A percentile compares a stretch with the other conserved stretches of the same genome.
phyloP scores from a whole-genome alignment of 2,329 filamentous ascomycete genomes.

The Ploettnerulaceae sp. region DNA sequence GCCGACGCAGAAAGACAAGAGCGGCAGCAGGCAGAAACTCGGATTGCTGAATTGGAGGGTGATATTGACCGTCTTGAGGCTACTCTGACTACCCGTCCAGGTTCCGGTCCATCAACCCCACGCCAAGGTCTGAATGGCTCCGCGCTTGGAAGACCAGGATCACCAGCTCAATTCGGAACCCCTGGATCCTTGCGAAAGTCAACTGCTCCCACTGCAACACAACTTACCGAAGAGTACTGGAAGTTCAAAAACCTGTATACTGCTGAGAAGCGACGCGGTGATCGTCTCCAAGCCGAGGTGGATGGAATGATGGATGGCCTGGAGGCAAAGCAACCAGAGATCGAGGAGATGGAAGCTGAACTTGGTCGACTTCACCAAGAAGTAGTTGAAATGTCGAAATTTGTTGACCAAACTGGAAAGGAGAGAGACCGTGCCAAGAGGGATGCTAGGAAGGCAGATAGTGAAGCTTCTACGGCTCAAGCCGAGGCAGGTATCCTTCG shows the following conservation, averaged over 20 bases:
- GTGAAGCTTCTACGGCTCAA: constrained; percentile 58
- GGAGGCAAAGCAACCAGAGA: constrained; percentile 80
- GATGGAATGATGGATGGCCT: constrained; percentile 83
- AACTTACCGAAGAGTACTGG: constrained; percentile 60
- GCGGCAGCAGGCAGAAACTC: constrained; percentile 56
- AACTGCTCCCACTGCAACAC: constrained; percentile 53
- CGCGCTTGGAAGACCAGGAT: constrained; percentile 47
- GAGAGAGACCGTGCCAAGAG: constrained; percentile 77
- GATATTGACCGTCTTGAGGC: constrained; percentile 56
- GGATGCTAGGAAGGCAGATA: constrained; percentile 72
- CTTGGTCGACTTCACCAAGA: constrained; percentile 75
- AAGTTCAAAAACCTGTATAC: constrained; percentile 68
- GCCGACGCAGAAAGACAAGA: constrained; percentile 53
- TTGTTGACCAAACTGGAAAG: constrained; percentile 76
- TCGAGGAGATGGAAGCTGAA: constrained; percentile 79
- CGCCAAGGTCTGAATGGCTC: constrained; percentile 49
- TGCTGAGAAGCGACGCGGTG: constrained; percentile 67
- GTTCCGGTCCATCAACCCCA: constrained; percentile 56
- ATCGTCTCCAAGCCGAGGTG: constrained; percentile 69
- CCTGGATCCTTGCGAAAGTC: constrained; percentile 53
- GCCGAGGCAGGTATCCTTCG: constrained; percentile 74
- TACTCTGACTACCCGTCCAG: constrained; percentile 39
- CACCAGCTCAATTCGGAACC: constrained; percentile 52
- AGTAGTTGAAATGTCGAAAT: constrained; percentile 76
- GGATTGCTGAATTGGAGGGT: constrained; percentile 60